Base-by-base conservation (phyloP, 2,329 filamentous ascomycete species). In the Sphaerulina populicola region DNA sequence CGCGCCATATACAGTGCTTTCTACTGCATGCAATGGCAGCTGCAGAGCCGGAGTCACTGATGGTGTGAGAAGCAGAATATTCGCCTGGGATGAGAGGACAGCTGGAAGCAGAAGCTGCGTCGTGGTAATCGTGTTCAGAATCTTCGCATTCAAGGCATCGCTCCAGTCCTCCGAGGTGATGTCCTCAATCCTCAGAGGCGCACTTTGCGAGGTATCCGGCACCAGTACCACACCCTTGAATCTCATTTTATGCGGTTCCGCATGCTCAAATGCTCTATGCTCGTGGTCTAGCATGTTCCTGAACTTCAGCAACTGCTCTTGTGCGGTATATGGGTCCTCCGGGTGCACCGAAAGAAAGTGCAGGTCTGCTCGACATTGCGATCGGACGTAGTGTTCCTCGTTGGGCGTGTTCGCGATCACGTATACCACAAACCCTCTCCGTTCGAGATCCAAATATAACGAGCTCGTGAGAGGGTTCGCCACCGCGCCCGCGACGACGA, bases 371-470 rank as follows among this genome's bases (percentile, higher is more conserved):
- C 88, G 78, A n/a, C 82, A 78, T 67, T 94, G 80, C 54, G 80
- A 78, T 54, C 87, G 80, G 11, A 97, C 82, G 57, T 85, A 72
- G 33, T 83, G 76, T 67, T 97, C 89, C 60, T 97, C 91, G 62
- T 95, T 87, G 53, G 82, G 72, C n/a, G 82, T 88, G 57, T 82
- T 85, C 62, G 89, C 91, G 0, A 94, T 86, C 54, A 98, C 77
- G 68, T 89, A 98, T 50, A 97, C 88, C 54, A 97, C 86, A 68
- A 94, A 97, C 4, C 93, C 93, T 57, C 89, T 81, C 53, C 89
- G 78, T 71, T 97, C 93, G 59, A 98, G 75, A 65, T 98, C 93
- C 43, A 90, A 71, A 2, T 88, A 82, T 48, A 97, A 74, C 9
- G 88, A 88, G 63, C 83, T 85, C 6, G 88, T 91, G 64, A 96